phyloP scores from a whole-genome alignment of 2,329 filamentous ascomycete genomes.

The Pezizomycotina sp. region DNA sequence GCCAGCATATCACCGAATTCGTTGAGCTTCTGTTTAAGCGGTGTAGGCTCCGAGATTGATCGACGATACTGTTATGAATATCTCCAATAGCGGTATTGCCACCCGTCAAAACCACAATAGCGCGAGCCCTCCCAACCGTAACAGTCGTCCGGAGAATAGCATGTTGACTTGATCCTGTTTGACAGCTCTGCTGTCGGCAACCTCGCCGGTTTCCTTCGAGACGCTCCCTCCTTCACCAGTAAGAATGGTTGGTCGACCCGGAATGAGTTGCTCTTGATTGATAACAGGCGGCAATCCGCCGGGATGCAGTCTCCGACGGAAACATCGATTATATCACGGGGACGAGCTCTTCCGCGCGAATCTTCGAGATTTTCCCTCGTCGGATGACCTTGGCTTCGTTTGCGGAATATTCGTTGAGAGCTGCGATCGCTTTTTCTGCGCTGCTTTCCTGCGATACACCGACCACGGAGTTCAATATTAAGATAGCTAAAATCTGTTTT shows the following conservation, averaged over 20 bases:
- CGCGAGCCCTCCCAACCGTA: slow-evolving; percentile 80
- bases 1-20: slow-evolving; percentile 92
- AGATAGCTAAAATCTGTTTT: slow-evolving; percentile 78
- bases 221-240: slow-evolving; percentile 98
- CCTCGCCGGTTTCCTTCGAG: slow-evolving; percentile 54
- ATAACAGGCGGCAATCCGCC: slow-evolving; percentile 77
- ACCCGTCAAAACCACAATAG: slow-evolving; percentile 79
- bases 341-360: slow-evolving; percentile 95
- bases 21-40: slow-evolving; percentile 95
- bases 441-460: slow-evolving; percentile 97
- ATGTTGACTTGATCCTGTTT: slow-evolving; percentile 97
- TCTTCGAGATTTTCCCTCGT: slow-evolving; percentile 58
- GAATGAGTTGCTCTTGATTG: slow-evolving; percentile 95
- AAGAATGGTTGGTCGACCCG: slow-evolving; percentile 85
- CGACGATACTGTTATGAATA: slow-evolving; percentile 95
- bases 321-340: slow-evolving; percentile 78
- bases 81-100: slow-evolving; percentile 87
- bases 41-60: slow-evolving; percentile 96
- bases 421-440: slow-evolving; percentile 94
- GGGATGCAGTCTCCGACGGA: slow-evolving; percentile 85
- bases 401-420: slow-evolving; percentile 95
- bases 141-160: slow-evolving; percentile 98
- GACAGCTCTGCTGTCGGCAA: slow-evolving; percentile 69
- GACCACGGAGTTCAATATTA: slow-evolving; percentile 90
- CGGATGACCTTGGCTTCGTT: slow-evolving; percentile 91